These are phyloP conservation scores for Fusarium verticillioides DNA, from an alignment of 2,329 filamentous ascomycete species.

Conservation along the genomic window DNA sequence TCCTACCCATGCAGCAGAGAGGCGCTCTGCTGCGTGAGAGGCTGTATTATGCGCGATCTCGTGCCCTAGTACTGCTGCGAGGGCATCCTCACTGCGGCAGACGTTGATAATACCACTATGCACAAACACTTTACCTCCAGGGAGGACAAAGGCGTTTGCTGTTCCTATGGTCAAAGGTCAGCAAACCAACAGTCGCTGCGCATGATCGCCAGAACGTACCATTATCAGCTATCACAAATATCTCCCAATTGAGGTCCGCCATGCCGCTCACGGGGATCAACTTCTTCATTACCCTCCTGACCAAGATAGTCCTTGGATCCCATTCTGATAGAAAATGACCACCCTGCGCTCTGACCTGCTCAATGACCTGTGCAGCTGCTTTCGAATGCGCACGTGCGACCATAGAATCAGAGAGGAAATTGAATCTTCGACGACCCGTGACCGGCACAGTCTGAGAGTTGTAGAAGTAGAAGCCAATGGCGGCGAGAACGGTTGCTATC, in stretches of 20 bases:
- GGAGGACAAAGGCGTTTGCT: constrained; percentile 81
- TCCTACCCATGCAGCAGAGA: constrained; percentile 63
- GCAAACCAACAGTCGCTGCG: background rate
- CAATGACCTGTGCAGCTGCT: constrained; percentile 57
- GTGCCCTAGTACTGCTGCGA: constrained; percentile 81
- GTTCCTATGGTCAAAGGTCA: constrained; percentile 51
- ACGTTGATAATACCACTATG: constrained; percentile 78
- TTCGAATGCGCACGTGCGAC: constrained; percentile 57
- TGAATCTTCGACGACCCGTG: constrained; percentile 78
- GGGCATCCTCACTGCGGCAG: constrained; percentile 72
- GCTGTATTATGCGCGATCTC: constrained; percentile 83
- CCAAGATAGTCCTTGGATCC: constrained; percentile 66
- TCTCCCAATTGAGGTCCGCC: constrained; percentile 71
- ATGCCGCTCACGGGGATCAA: constrained; percentile 76
- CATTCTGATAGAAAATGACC: constrained; percentile 66
- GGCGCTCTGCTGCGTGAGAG: constrained; percentile 73
- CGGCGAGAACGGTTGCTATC: constrained; percentile 55
- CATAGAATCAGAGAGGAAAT: constrained; percentile 67
- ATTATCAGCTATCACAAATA: constrained; percentile 77
- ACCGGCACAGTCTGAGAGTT: constrained; percentile 80
- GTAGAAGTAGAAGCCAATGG: constrained; percentile 69
- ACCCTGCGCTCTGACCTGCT: constrained; percentile 62
- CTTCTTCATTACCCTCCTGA: constrained; percentile 72
- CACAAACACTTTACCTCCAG: constrained; percentile 84
- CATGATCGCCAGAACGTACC: constrained; percentile 48